A percentile compares a stretch with the other conserved stretches of the same genome.
These are phyloP conservation scores for Acer yangbiense DNA, from an alignment of 345 rosid species.

Conservation along the genomic window DNA sequence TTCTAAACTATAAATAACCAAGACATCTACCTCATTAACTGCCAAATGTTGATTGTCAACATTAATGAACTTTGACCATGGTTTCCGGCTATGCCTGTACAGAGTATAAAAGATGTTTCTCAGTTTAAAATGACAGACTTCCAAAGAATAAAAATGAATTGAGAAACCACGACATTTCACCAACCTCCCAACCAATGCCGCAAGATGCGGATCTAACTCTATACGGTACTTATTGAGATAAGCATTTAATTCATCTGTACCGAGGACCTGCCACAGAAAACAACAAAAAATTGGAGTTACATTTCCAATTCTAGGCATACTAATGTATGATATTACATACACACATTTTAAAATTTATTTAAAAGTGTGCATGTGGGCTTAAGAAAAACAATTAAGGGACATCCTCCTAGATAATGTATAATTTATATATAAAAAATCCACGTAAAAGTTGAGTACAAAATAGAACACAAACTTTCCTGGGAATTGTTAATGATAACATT, in stretches of 20 bases:
- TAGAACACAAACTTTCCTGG: background rate
- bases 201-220: conserved; percentile 89
- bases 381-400: background rate
- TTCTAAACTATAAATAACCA: background rate
- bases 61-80: conserved; percentile 88
- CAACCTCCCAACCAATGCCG: conserved; percentile 91
- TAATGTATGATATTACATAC: background rate
- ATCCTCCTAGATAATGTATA: background rate
- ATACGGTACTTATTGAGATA: conserved; percentile 82
- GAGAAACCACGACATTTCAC: background rate
- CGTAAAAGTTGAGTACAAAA: background rate
- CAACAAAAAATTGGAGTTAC: background rate
- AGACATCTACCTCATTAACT: conserved; percentile 72
- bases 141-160: background rate
- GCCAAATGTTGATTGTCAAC: conserved; percentile 90
- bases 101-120: conserved; percentile 2
- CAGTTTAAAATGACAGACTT: conserved; percentile 7
- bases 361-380: background rate
- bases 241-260: conserved; percentile 86
- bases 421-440: background rate
- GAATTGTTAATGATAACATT: conserved; percentile 5
- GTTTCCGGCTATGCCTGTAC: conserved; percentile 86
- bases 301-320: conserved; percentile 9
- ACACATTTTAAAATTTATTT: background rate
- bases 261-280: conserved; percentile 63